Conservation (phyloP, 768 basidiomycete genomes). For the Rhodosporidiobolus odoratus region DNA sequence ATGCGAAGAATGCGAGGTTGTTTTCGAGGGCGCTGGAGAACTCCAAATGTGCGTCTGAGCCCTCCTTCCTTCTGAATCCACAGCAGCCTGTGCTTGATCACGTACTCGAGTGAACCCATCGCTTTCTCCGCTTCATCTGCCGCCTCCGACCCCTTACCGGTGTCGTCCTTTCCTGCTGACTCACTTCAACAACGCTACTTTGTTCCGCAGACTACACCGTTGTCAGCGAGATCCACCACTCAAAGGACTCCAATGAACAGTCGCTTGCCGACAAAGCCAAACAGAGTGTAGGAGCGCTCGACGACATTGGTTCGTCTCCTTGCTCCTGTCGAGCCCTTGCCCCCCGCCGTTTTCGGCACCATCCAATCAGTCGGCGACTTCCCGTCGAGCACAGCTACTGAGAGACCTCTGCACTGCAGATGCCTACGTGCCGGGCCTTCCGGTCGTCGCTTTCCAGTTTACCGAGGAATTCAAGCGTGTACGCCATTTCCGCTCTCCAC, state of each 20-base stretch:
- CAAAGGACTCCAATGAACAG: conserved; percentile 42
- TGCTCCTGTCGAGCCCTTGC: not conserved
- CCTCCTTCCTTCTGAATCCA: not conserved
- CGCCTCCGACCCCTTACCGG: too few species aligned
- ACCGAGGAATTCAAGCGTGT: conserved; percentile 53
- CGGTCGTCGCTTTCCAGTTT: conserved; percentile 56
- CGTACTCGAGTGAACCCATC: too few species aligned
- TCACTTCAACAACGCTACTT: too few species aligned
- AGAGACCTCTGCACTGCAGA: conserved; percentile 2
- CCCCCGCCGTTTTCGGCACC: too few species aligned
- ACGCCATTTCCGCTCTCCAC: not conserved
- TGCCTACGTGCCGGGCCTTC: conserved; percentile 54
- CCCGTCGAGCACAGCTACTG: not conserved
- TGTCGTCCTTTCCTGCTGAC: not conserved
- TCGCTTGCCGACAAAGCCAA: conserved; percentile 44
- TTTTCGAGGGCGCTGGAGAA: conserved; percentile 42
- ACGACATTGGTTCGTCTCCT: conserved; percentile 48
- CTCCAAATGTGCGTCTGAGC: conserved; percentile 18
- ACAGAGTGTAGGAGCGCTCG: conserved; percentile 50
- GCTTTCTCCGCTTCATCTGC: too few species aligned
- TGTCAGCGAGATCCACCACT: conserved; percentile 54
- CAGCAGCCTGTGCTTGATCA: too few species aligned
- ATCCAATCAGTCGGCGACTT: too few species aligned
- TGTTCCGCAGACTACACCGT: conserved; percentile 42
- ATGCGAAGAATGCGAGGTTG: conserved; percentile 61